Evolutionary conservation across 2,329 filamentous ascomycete species (phyloP).

Genomic region (Reticulascus tulasneorum): DNA sequence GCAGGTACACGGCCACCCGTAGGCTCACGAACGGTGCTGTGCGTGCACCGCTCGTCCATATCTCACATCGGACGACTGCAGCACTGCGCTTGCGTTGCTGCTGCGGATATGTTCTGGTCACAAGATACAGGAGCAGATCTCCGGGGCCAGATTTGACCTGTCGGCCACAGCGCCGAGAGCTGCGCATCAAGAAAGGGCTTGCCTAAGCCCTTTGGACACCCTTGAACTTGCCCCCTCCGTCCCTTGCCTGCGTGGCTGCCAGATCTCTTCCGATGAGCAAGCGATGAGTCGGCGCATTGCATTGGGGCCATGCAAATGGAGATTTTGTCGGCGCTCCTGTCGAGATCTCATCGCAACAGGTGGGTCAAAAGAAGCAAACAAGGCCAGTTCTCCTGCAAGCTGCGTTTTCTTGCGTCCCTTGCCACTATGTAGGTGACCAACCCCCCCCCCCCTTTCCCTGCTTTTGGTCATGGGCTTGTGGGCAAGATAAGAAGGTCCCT

Average conservation of each 20-base stretch:
- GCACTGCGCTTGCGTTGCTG: neutral
- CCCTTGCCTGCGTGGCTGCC: neutral
- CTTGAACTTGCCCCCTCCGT: neutral
- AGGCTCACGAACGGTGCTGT: neutral
- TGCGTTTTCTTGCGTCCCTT: neutral
- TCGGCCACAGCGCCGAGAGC: neutral
- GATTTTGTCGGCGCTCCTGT: slow-evolving; percentile 3
- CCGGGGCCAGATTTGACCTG: slow-evolving; percentile 2
- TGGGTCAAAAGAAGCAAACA: neutral
- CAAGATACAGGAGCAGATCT: slow-evolving; percentile 3
- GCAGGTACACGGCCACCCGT: slow-evolving; percentile 1
- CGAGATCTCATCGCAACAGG: slow-evolving; percentile 3
- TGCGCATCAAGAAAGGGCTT: neutral
- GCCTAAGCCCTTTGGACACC: neutral
- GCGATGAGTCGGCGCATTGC: slow-evolving; percentile 1
- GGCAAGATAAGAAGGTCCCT: no score
- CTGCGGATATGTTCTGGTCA: slow-evolving; percentile 3
- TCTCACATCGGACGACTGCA: slow-evolving; percentile 8
- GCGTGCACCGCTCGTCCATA: neutral
- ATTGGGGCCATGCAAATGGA: slow-evolving; percentile 3
- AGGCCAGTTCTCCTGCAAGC: neutral
- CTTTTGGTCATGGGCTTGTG: no score
- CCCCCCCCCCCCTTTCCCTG: slow-evolving; percentile 1
- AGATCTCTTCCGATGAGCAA: slow-evolving; percentile 5
- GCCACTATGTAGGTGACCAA: neutral